These are phyloP conservation scores for Amylocystis lapponica DNA, from an alignment of 768 basidiomycete species.

Conservation along the genomic window DNA sequence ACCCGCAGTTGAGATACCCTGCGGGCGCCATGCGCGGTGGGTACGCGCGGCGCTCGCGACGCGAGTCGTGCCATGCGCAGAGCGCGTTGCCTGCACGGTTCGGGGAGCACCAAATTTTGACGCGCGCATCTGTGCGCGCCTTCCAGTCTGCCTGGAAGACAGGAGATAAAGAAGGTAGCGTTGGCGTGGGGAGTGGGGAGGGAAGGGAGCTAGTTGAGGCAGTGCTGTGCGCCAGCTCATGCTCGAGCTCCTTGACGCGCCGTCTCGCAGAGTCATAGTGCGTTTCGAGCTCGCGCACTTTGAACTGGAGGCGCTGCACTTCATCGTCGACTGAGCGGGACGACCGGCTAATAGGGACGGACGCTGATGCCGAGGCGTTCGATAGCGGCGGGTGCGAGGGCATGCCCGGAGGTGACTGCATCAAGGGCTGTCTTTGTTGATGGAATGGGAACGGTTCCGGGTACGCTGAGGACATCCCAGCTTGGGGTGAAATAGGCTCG, in stretches of 20 bases:
- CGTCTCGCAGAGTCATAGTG: slow-evolving; percentile 45
- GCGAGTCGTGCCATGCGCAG: slow-evolving; percentile 87
- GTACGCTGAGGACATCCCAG: slow-evolving; percentile 13
- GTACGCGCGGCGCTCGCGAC: slow-evolving; percentile 70
- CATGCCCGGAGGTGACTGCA: slow-evolving; percentile 12
- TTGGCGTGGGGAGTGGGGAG: slow-evolving; percentile 26
- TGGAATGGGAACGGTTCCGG: slow-evolving; percentile 13
- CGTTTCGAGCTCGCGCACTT: slow-evolving; percentile 58
- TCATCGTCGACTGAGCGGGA: slow-evolving; percentile 40
- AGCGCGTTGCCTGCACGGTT: slow-evolving; percentile 87
- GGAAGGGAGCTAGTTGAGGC: slow-evolving; percentile 21
- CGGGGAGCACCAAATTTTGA: slow-evolving; percentile 67
- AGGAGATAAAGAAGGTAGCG: slow-evolving; percentile 31
- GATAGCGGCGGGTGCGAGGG: slow-evolving; percentile 17
- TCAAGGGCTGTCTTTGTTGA: slow-evolving; percentile 11
- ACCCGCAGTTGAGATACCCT: slow-evolving; percentile 80
- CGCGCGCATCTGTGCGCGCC: slow-evolving; percentile 66
- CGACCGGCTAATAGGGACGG: slow-evolving; percentile 15
- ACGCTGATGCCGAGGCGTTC: slow-evolving; percentile 17
- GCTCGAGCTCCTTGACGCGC: slow-evolving; percentile 44
- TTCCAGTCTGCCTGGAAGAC: slow-evolving; percentile 62
- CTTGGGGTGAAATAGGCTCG: neutral
- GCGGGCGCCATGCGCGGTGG: slow-evolving; percentile 78
- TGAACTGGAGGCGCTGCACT: slow-evolving; percentile 47
- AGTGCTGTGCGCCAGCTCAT: slow-evolving; percentile 30